Percentiles rank a stretch among this genome's conserved stretches.
Evolutionary conservation across 202 grass and related monocot species (phyloP).

Genomic region (Brachypodium distachyon): DNA sequence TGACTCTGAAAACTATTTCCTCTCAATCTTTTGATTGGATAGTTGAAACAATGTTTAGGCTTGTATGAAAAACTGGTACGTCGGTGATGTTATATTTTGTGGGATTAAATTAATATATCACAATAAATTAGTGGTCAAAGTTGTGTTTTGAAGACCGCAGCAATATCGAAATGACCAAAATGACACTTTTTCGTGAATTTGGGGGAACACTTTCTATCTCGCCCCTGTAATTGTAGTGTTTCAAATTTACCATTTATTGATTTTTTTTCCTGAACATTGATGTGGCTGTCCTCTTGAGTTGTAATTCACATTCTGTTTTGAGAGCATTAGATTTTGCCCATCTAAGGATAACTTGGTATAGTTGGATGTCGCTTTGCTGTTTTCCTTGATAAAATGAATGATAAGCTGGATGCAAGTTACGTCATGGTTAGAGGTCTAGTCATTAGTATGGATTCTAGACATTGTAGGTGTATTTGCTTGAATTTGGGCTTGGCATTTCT

Average conservation of each 20-base stretch:
- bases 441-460: neutral
- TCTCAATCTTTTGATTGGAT: neutral
- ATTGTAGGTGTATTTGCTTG: neutral
- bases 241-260: neutral
- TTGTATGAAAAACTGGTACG: neutral
- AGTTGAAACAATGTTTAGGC: neutral
- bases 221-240: neutral
- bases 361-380: neutral
- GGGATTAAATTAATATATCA: neutral
- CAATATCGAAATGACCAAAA: neutral
- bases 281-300: neutral
- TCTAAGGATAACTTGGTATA: neutral
- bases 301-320: neutral
- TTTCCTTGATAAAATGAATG: neutral
- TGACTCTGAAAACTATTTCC: neutral
- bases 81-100: neutral
- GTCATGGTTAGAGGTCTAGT: neutral
- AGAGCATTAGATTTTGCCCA: conserved; percentile 4
- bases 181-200: neutral
- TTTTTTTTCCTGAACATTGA: neutral
- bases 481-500: neutral
- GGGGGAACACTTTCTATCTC: neutral
- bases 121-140: neutral
- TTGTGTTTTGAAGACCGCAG: neutral
- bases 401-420: neutral